A percentile compares a stretch with the other conserved stretches of the same genome.
phyloP scores from a whole-genome alignment of 495 filamentous ascomycete species.

The Podospora sp. region DNA sequence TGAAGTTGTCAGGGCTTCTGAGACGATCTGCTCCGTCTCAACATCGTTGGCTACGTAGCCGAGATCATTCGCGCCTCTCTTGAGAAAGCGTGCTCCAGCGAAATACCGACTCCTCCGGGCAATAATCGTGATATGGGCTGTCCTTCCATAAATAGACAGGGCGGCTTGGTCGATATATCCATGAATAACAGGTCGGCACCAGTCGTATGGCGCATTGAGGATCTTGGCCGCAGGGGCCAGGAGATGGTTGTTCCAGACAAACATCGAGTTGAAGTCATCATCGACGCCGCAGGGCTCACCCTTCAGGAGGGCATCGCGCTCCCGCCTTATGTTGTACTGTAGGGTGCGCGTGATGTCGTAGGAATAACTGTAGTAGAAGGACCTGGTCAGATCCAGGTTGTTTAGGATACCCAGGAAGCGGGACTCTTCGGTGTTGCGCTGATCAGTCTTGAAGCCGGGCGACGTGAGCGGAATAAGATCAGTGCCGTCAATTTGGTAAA shows the following conservation, averaged over 20 bases:
- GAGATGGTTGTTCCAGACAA: constrained; percentile 94
- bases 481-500: constrained; percentile 95
- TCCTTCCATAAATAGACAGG: constrained; percentile 78
- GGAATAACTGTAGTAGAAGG: constrained; percentile 98
- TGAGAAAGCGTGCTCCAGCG: constrained; percentile 91
- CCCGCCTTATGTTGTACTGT: constrained; percentile 87
- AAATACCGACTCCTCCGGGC: constrained; percentile 91
- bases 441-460: constrained; percentile 72
- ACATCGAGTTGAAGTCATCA: constrained; percentile 88
- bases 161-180: constrained; percentile 93
- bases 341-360: constrained; percentile 94
- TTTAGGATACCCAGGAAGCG: constrained; percentile 86
- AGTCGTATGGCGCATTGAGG: constrained; percentile 83
- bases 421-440: constrained; percentile 81
- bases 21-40: constrained; percentile 98
- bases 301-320: constrained; percentile 67
- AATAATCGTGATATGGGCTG: constrained; percentile 89
- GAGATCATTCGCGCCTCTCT: constrained; percentile 91
- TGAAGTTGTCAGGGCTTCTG: constrained; percentile 88
- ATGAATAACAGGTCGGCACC: constrained; percentile 95
- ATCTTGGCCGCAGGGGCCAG: constrained; percentile 70
- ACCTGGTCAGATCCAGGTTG: constrained; percentile 84
- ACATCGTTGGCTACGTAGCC: constrained; percentile 99
- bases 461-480: constrained; percentile 84
- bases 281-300: constrained; percentile 60